Evolutionary conservation across 805 yeast species (phyloP).

Genomic region (Wickerhamiella siamensis): DNA sequence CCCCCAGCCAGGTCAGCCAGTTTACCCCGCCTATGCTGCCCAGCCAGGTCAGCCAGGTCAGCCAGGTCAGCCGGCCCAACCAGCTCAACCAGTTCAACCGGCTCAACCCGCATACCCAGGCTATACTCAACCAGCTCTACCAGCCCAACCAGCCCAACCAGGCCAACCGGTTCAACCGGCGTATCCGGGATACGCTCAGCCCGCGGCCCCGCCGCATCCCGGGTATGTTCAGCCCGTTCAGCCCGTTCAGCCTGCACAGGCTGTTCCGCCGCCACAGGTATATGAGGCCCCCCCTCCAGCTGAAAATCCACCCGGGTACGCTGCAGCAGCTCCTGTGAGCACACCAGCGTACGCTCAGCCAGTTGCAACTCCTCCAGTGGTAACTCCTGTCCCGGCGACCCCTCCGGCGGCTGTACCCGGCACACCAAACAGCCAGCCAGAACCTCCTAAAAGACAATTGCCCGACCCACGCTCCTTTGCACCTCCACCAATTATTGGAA

Average conservation of each 20-base stretch:
- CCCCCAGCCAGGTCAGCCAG: constrained; percentile 8
- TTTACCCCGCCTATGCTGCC: constrained; percentile 5
- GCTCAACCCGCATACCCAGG: constrained; percentile 6
- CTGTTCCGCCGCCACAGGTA: constrained; percentile 9
- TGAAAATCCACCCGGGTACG: not conserved
- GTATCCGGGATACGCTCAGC: too few species aligned
- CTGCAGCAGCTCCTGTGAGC: not conserved
- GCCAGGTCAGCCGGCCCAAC: constrained; percentile 7
- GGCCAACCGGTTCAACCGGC: too few species aligned
- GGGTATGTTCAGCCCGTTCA: constrained; percentile 2
- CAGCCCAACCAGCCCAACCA: too few species aligned
- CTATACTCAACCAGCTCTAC: too few species aligned
- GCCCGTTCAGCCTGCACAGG: constrained; percentile 2
- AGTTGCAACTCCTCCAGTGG: not conserved
- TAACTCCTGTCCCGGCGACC: constrained; percentile 4
- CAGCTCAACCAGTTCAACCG: constrained; percentile 4
- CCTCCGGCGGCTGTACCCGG: constrained; percentile 1
- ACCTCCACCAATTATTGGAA: constrained; percentile 14
- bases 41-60: constrained; percentile 3
- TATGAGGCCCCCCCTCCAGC: constrained; percentile 2
- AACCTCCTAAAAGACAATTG: constrained; percentile 9
- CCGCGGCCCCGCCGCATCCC: too few species aligned
- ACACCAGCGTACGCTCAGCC: constrained; percentile 2
- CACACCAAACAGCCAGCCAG: not conserved
- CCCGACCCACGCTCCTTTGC: constrained; percentile 19